A percentile compares a stretch with the other conserved stretches of the same genome.
Evolutionary conservation across 208 protist genomes (phyloP).

Genomic region (Vickermania spadyakhi): DNA sequence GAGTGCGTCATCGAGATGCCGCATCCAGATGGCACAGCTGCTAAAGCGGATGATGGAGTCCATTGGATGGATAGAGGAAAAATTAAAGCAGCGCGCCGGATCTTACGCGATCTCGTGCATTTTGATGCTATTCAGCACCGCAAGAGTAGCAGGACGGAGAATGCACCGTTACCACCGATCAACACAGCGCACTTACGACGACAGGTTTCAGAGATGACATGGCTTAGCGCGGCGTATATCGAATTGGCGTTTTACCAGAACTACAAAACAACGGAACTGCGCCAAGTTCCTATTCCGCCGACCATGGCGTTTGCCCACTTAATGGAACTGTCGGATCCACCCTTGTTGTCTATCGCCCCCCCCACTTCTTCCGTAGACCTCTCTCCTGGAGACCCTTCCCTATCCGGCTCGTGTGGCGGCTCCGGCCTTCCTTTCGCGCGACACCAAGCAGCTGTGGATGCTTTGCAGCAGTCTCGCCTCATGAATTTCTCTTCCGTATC

Average conservation of each 20-base stretch:
- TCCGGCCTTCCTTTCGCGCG: neutral
- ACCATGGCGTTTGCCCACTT: neutral
- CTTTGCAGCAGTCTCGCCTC: neutral
- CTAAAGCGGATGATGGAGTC: conserved; percentile 3
- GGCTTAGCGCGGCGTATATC: conserved; percentile 68
- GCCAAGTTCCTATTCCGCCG: neutral
- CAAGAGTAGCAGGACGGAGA: neutral
- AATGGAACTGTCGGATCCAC: too few relatives aligned
- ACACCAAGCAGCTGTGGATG: conserved; percentile 5
- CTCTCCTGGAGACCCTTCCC: neutral
- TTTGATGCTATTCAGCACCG: neutral
- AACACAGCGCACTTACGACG: neutral
- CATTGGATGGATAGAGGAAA: conserved; percentile 25
- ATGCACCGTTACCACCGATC: too few relatives aligned
- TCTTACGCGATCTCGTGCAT: conserved; percentile 11
- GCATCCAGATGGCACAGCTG: too few relatives aligned
- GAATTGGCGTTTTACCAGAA: conserved; percentile 52
- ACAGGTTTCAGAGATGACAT: conserved; percentile 31
- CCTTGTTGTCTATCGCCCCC: neutral
- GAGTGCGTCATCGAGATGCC: neutral
- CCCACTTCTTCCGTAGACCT: neutral
- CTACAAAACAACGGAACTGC: neutral
- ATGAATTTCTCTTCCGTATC: neutral
- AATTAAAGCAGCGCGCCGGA: conserved; percentile 16
- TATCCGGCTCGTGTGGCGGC: neutral